A percentile compares a stretch with the other conserved stretches of the same genome.
These are phyloP conservation scores for Centaurea solstitialis DNA, from an alignment of 129 eudicot species.

Conservation along the genomic window DNA sequence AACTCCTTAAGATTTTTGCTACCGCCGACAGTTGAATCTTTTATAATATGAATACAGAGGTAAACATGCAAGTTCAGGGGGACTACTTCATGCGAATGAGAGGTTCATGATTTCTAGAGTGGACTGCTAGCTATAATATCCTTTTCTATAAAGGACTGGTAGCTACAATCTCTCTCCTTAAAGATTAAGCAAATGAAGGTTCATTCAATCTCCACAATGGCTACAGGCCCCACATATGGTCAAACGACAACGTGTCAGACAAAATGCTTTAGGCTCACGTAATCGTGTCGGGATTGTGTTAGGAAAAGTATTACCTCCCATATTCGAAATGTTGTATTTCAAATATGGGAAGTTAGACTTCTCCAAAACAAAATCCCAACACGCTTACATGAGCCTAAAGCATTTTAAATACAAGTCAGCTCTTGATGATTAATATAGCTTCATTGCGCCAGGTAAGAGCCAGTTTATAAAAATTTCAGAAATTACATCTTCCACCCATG, in stretches of 20 bases:
- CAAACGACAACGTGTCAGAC: background rate
- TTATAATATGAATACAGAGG: background rate
- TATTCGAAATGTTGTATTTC: background rate
- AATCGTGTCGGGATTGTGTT: background rate
- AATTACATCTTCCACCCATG: constrained; percentile 1
- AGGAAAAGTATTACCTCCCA: background rate
- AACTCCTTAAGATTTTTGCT: background rate
- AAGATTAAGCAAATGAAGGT: background rate
- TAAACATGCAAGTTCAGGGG: constrained; percentile 4
- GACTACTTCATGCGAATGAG: constrained; percentile 2
- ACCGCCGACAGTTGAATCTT: background rate
- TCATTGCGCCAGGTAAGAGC: background rate
- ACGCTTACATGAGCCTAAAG: no score
- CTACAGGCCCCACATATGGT: background rate
- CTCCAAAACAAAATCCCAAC: no score
- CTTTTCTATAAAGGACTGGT: background rate
- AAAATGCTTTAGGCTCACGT: background rate
- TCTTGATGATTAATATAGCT: background rate
- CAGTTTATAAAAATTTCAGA: background rate
- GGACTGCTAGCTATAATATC: constrained; percentile 5
- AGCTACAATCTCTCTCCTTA: background rate
- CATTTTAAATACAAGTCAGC: background rate
- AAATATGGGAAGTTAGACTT: no score
- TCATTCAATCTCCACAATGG: background rate
- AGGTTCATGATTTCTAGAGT: background rate